A percentile compares a stretch with the other conserved stretches of the same genome.
These are phyloP conservation scores for Lachancea waltii DNA, from an alignment of 805 yeast species.

Conservation along the genomic window DNA sequence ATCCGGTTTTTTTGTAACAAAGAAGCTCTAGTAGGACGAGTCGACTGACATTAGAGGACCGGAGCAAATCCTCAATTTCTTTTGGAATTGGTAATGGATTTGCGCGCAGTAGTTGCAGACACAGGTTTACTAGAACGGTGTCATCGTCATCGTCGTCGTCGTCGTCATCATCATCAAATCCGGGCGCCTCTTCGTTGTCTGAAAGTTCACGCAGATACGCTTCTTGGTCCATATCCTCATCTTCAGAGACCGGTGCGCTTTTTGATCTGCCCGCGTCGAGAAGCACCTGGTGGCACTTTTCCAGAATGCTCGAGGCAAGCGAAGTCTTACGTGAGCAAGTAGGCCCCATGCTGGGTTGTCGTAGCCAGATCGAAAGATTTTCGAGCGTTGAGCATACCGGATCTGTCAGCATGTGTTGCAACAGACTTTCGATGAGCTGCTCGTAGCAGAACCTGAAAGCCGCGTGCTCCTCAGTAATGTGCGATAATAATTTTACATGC, in stretches of 20 bases:
- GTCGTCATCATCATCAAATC: too few relatives aligned
- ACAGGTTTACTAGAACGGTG: not conserved
- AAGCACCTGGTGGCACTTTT: conserved; percentile 1
- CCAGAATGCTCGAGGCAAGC: not conserved
- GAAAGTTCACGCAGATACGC: conserved; percentile 19
- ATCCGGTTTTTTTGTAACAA: not conserved
- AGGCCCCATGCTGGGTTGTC: conserved; percentile 4
- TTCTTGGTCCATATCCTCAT: conserved; percentile 17
- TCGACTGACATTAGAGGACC: not conserved
- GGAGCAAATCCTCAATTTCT: conserved; percentile 4
- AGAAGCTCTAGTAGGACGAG: not conserved
- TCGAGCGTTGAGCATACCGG: not conserved
- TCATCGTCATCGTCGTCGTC: conserved; percentile 1
- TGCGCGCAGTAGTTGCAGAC: conserved; percentile 1
- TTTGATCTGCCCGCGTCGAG: not conserved
- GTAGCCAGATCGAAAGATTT: conserved; percentile 7
- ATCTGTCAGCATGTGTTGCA: not conserved
- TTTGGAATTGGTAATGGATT: conserved; percentile 5
- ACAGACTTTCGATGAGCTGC: conserved; percentile 1
- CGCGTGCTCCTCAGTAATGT: not conserved
- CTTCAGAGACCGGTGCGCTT: conserved; percentile 5
- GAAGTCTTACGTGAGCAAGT: not conserved
- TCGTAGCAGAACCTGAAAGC: conserved; percentile 4
- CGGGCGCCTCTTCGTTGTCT: conserved; percentile 13
- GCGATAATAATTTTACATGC: conserved; percentile 3